Percentiles rank a stretch among this genome's conserved stretches.
These are phyloP conservation scores for Acanthamoeba healyi DNA, from an alignment of 208 protist genomes.

Conservation along the genomic window DNA sequence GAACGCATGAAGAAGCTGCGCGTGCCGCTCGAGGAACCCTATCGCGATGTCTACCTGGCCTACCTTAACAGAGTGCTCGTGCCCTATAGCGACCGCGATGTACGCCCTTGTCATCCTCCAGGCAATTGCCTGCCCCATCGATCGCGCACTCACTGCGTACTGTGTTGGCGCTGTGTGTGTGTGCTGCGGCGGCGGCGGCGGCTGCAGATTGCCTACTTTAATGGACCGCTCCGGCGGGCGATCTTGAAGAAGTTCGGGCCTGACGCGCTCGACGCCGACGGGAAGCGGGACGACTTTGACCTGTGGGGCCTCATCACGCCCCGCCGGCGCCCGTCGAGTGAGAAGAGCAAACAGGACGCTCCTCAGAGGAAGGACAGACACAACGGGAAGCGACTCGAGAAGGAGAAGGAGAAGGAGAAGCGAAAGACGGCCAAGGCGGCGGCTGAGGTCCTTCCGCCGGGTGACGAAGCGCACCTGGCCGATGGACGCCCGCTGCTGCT, in stretches of 20 bases:
- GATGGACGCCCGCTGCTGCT: constrained; percentile 8
- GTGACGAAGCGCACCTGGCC: neutral
- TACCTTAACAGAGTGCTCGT: neutral
- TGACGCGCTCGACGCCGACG: neutral
- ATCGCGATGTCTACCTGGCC: constrained; percentile 5
- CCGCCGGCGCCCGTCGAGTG: too few relatives aligned
- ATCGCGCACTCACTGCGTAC: neutral
- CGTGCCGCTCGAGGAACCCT: constrained; percentile 50
- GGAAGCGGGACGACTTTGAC: neutral
- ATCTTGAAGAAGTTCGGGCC: constrained; percentile 9
- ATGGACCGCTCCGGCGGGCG: neutral
- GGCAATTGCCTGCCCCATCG: neutral
- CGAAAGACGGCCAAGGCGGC: neutral
- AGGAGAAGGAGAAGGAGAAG: neutral
- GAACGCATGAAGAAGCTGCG: constrained; percentile 18
- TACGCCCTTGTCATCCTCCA: neutral
- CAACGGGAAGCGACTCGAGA: neutral
- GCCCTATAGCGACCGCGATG: neutral
- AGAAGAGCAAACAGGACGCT: neutral
- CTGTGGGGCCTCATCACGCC: neutral
- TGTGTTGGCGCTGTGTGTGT: neutral
- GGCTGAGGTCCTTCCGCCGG: too few relatives aligned
- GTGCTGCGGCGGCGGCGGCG: too few relatives aligned
- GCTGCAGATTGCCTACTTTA: neutral
- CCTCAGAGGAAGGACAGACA: too few relatives aligned